Evolutionary conservation across 2,329 filamentous ascomycete genomes (phyloP).

Genomic region (Fusarium armeniacum): DNA sequence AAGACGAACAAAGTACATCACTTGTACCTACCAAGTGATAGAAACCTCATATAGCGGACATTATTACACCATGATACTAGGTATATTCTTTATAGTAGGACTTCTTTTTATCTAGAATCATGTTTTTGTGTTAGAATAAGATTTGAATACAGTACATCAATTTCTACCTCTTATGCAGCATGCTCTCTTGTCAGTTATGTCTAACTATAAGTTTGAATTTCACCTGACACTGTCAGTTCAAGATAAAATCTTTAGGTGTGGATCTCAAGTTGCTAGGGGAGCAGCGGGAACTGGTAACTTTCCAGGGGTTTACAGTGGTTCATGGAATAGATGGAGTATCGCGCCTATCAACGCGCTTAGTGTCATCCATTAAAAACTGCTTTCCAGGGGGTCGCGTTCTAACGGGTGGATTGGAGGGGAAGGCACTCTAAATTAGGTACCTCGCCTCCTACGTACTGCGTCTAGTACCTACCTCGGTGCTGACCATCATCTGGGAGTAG

Average conservation of each 20-base stretch:
- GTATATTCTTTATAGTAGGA: no score
- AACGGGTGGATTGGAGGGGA: conserved; percentile 5
- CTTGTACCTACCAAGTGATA: not conserved
- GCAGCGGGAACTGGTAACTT: conserved; percentile 32
- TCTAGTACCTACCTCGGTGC: conserved; percentile 6
- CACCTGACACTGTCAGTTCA: not conserved
- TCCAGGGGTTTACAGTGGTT: conserved; percentile 23
- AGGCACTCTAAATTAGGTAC: conserved; percentile 16
- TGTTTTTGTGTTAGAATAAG: not conserved
- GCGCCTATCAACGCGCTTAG: conserved; percentile 37
- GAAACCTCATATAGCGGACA: not conserved
- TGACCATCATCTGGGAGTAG: conserved; percentile 15
- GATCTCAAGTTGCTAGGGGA: conserved; percentile 46
- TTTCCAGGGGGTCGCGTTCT: conserved; percentile 35
- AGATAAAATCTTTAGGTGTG: conserved; percentile 11
- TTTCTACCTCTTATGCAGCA: not conserved
- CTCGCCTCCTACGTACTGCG: not conserved
- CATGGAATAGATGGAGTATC: conserved; percentile 23
- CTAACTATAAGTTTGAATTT: not conserved
- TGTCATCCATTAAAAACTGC: conserved; percentile 13
- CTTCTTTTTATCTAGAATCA: not conserved
- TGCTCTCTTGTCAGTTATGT: not conserved
- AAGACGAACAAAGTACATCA: not conserved
- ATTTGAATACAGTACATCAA: not conserved
- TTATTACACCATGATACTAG: not conserved